Conservation (phyloP, 2,329 filamentous ascomycete genomes). For the Penicillium nordicum region DNA sequence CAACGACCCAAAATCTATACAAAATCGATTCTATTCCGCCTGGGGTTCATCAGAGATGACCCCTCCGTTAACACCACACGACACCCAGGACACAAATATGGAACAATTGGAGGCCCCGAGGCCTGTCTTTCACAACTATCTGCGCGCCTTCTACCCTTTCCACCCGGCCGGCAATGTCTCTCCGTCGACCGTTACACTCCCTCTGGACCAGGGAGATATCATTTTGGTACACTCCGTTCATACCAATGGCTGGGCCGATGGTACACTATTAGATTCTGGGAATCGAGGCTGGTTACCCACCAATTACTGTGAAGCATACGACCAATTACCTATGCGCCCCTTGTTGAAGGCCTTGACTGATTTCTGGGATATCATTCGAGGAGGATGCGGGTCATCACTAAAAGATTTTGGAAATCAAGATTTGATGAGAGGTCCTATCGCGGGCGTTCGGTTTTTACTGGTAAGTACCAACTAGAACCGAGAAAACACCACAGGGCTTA, state of each 20-base stretch:
- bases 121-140: constrained; percentile 84
- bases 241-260: constrained; percentile 97
- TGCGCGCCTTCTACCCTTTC: constrained; percentile 92
- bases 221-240: constrained; percentile 95
- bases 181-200: constrained; percentile 84
- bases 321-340: constrained; percentile 79
- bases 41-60: constrained; percentile 59
- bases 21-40: constrained; percentile 25
- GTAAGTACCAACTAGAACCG: constrained; percentile 53
- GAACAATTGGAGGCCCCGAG: constrained; percentile 46
- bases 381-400: constrained; percentile 69
- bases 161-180: constrained; percentile 71
- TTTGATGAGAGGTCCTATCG: constrained; percentile 90
- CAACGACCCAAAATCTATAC: constrained; percentile 6
- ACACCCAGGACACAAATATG: constrained; percentile 55
- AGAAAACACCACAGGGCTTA: constrained; percentile 6
- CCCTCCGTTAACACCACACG: constrained; percentile 71
- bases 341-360: constrained; percentile 82
- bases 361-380: constrained; percentile 86
- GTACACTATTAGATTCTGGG: constrained; percentile 80
- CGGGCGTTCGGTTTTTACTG: constrained; percentile 83
- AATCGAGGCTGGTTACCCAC: constrained; percentile 93
- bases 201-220: constrained; percentile 85
- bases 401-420: constrained; percentile 86
- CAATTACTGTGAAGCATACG: constrained; percentile 95